A percentile compares a stretch with the other conserved stretches of the same genome.
Conservation (phyloP, 2,329 filamentous ascomycete genomes). For the Pseudocercospora pini-densiflorae region DNA sequence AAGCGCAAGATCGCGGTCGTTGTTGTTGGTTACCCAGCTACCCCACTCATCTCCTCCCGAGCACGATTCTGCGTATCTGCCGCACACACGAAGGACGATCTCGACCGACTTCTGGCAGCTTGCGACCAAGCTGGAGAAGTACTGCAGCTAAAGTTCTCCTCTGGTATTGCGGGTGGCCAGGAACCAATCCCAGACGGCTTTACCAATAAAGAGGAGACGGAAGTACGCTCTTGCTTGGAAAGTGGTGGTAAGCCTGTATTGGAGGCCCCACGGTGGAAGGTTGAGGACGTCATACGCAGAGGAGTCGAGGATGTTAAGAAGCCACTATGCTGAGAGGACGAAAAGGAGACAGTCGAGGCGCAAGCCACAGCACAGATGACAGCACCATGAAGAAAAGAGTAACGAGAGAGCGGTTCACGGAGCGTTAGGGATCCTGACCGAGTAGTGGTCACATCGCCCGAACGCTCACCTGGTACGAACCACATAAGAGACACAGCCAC, state of each 20-base stretch:
- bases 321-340: constrained; percentile 52
- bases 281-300: constrained; percentile 73
- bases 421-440: neutral
- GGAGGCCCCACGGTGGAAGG: constrained; percentile 75
- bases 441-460: neutral
- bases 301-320: constrained; percentile 78
- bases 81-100: constrained; percentile 97
- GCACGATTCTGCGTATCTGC: constrained; percentile 95
- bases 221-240: constrained; percentile 59
- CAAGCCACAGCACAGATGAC: constrained; percentile 8
- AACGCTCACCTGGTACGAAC: neutral
- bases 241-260: constrained; percentile 55
- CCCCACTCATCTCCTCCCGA: constrained; percentile 90
- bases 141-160: constrained; percentile 96
- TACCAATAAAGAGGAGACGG: constrained; percentile 71
- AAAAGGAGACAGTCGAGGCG: constrained; percentile 1
- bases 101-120: constrained; percentile 84
- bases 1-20: constrained; percentile 97
- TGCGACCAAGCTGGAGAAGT: constrained; percentile 93
- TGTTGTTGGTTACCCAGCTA: constrained; percentile 95
- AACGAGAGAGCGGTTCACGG: neutral
- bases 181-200: constrained; percentile 75
- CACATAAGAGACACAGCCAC: constrained; percentile 3
- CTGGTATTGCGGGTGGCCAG: constrained; percentile 86
- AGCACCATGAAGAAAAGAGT: neutral